Evolutionary conservation across 2,329 filamentous ascomycete genomes (phyloP).

Genomic region (Fusarium kyushuense): DNA sequence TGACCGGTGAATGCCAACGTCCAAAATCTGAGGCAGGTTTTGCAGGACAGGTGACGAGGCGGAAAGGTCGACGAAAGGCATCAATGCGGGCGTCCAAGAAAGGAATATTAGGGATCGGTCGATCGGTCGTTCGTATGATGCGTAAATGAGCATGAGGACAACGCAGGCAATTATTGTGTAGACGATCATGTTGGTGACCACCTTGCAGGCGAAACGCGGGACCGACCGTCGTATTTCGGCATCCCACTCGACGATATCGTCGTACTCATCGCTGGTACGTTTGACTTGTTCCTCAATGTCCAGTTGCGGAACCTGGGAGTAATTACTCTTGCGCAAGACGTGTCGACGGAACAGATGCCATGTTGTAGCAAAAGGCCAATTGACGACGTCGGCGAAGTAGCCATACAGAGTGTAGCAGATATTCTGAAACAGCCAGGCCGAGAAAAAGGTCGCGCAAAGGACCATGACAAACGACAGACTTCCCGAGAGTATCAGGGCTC

Average conservation of each 20-base stretch:
- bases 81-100: slow-evolving; percentile 52
- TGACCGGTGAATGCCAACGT: slow-evolving; percentile 36
- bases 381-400: slow-evolving; percentile 45
- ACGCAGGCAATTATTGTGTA: background rate
- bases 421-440: slow-evolving; percentile 47
- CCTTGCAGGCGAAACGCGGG: slow-evolving; percentile 2
- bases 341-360: slow-evolving; percentile 16
- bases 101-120: slow-evolving; percentile 52
- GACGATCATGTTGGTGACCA: background rate
- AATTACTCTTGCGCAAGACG: background rate
- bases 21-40: slow-evolving; percentile 41
- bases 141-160: slow-evolving; percentile 40
- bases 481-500: slow-evolving; percentile 50
- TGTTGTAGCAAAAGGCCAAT: slow-evolving; percentile 40
- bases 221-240: background rate
- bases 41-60: slow-evolving; percentile 46
- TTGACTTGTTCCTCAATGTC: slow-evolving; percentile 38
- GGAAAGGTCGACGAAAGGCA: slow-evolving; percentile 52
- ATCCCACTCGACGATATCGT: background rate
- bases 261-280: background rate
- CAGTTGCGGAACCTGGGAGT: slow-evolving; percentile 43
- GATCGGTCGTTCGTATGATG: slow-evolving; percentile 44
- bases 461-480: slow-evolving; percentile 46
- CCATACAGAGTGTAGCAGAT: slow-evolving; percentile 35
- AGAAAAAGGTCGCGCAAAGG: slow-evolving; percentile 23